Evolutionary conservation across 805 yeast species (phyloP).

Genomic region (Starmerella potacharoeniae): DNA sequence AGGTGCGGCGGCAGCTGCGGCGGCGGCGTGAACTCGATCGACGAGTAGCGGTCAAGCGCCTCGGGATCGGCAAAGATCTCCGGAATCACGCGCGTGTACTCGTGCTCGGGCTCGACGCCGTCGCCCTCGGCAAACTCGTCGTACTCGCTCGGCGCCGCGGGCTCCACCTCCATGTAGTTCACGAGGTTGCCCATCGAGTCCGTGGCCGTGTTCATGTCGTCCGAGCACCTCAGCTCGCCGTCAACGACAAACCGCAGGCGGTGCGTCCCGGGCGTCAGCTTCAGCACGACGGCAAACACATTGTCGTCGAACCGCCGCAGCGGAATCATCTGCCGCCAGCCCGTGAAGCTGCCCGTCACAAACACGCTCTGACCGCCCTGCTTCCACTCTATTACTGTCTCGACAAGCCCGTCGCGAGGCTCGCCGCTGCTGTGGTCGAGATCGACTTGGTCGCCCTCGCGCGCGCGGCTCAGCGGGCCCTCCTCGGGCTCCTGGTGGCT

Average conservation of each 20-base stretch:
- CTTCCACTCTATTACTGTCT: slow-evolving; percentile 47
- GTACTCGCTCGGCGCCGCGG: slow-evolving; percentile 10
- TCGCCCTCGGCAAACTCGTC: slow-evolving; percentile 10
- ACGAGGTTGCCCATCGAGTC: slow-evolving; percentile 95
- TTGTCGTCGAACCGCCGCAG: slow-evolving; percentile 37
- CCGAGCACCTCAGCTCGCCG: slow-evolving; percentile 80
- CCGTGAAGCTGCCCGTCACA: slow-evolving; percentile 95
- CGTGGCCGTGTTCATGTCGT: slow-evolving; percentile 88
- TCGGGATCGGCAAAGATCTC: slow-evolving; percentile 34
- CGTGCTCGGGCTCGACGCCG: slow-evolving; percentile 30
- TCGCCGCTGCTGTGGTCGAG: slow-evolving; percentile 11
- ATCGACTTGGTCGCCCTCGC: slow-evolving; percentile 26
- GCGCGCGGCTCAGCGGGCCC: slow-evolving; percentile 24
- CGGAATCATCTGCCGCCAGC: slow-evolving; percentile 97
- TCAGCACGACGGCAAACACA: slow-evolving; percentile 27
- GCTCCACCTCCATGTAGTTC: slow-evolving; percentile 49
- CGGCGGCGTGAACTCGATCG: slow-evolving; percentile 54
- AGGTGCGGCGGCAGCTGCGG: slow-evolving; percentile 96
- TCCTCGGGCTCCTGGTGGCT: slow-evolving; percentile 14
- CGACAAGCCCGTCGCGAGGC: slow-evolving; percentile 20
- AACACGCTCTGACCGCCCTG: slow-evolving; percentile 95
- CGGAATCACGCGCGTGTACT: slow-evolving; percentile 38
- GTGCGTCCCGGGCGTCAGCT: slow-evolving; percentile 75
- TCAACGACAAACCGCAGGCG: slow-evolving; percentile 89
- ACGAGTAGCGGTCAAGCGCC: slow-evolving; percentile 33